These are phyloP conservation scores for Botryosphaeria agaves DNA, from an alignment of 2,329 filamentous ascomycete species.

Conservation along the genomic window DNA sequence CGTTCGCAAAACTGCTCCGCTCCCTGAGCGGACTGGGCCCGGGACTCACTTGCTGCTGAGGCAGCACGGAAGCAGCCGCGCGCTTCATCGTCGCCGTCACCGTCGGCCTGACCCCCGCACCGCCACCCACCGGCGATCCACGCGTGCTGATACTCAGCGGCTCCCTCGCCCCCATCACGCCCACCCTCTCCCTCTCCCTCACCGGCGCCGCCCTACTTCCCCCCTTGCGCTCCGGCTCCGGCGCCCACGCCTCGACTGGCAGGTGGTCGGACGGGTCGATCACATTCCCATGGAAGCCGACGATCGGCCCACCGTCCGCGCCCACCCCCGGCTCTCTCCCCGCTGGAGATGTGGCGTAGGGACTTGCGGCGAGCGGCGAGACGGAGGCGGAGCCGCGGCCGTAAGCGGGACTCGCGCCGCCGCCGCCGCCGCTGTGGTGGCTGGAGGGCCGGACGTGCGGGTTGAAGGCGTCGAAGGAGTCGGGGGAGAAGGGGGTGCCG, in stretches of 20 bases:
- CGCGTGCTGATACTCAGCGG: background rate
- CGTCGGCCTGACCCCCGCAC: background rate
- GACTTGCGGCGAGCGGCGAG: conserved; percentile 10
- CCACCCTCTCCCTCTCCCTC: conserved; percentile 26
- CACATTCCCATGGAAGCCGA: conserved; percentile 57
- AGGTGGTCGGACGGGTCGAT: conserved; percentile 69
- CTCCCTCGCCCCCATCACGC: conserved; percentile 30
- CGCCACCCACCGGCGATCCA: background rate
- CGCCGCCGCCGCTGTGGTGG: conserved; percentile 21
- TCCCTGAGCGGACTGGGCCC: background rate
- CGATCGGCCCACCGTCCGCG: conserved; percentile 45
- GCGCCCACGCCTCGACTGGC: conserved; percentile 60
- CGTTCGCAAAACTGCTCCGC: background rate
- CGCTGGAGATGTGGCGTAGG: conserved; percentile 8
- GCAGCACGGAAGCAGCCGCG: background rate
- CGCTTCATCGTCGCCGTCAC: background rate
- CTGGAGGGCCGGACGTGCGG: conserved; percentile 27
- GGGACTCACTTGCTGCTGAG: background rate
- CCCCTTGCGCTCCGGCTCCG: conserved; percentile 51
- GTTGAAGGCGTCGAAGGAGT: conserved; percentile 59
- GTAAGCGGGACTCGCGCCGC: conserved; percentile 8
- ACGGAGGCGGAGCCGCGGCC: conserved; percentile 3
- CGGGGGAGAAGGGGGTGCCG: conserved; percentile 53
- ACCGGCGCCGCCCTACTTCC: conserved; percentile 19
- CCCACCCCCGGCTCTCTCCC: conserved; percentile 6